These are phyloP conservation scores for Mortierella sp. DNA, from an alignment of 371 early-diverging fungal species.

Conservation along the genomic window DNA sequence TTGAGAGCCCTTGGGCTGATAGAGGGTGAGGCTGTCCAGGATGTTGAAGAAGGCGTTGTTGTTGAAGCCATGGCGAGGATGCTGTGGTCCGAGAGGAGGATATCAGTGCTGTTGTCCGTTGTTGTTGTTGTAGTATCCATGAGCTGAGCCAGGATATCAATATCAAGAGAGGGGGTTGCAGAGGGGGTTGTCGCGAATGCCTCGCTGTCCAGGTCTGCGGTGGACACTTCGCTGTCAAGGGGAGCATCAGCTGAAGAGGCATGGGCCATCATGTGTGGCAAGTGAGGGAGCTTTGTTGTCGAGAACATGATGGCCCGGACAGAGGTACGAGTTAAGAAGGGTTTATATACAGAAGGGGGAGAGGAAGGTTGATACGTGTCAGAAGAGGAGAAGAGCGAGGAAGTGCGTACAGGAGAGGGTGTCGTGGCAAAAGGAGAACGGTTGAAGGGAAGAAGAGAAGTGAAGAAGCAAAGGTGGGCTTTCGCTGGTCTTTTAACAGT, in stretches of 20 bases:
- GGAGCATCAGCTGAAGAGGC: slow-evolving; percentile 60
- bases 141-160: slow-evolving; percentile 43
- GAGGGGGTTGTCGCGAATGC: slow-evolving; percentile 58
- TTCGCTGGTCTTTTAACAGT: slow-evolving; percentile 9
- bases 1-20: slow-evolving; percentile 54
- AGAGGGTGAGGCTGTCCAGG: slow-evolving; percentile 31
- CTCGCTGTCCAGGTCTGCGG: slow-evolving; percentile 60
- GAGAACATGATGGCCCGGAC: slow-evolving; percentile 61
- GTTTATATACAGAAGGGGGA: slow-evolving; percentile 41
- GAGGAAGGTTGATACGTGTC: slow-evolving; percentile 32
- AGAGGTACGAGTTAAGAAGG: slow-evolving; percentile 32
- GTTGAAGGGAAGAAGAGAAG: background rate
- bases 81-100: slow-evolving; percentile 44
- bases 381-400: slow-evolving; percentile 13
- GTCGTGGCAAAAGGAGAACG: slow-evolving; percentile 32
- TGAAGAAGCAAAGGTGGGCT: slow-evolving; percentile 4
- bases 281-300: slow-evolving; percentile 38
- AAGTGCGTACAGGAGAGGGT: too few species aligned
- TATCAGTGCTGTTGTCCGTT: slow-evolving; percentile 1
- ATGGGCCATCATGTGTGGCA: slow-evolving; percentile 60
- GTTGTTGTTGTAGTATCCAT: slow-evolving; percentile 25
- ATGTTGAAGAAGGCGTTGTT: slow-evolving; percentile 15
- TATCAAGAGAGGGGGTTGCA: slow-evolving; percentile 41
- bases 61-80: slow-evolving; percentile 39
- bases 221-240: slow-evolving; percentile 58